A percentile compares a stretch with the other conserved stretches of the same genome.
phyloP scores from a whole-genome alignment of 1,284 basidiomycete genomes.

The Ustilago crameri region DNA sequence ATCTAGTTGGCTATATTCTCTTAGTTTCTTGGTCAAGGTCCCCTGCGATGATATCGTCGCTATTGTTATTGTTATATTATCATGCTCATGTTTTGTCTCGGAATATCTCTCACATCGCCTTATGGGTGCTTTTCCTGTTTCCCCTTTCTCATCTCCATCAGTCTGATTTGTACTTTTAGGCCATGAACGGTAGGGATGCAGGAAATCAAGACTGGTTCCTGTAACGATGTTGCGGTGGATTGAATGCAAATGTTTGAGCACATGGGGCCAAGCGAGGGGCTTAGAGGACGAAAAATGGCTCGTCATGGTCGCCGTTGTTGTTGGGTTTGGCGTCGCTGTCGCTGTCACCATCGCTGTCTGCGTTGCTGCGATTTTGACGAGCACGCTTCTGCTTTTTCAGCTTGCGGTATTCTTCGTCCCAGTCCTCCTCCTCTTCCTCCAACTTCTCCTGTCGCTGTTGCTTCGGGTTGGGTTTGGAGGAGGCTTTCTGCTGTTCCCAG shows the following conservation, averaged over 20 bases:
- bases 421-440: constrained; percentile 55
- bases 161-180: no score
- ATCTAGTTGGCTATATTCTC: neutral
- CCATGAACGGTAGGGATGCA: no score
- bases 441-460: constrained; percentile 24
- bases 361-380: constrained; percentile 10
- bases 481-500: constrained; percentile 4
- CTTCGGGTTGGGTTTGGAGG: neutral
- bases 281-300: constrained; percentile 39
- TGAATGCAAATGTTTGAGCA: no score
- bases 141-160: no score
- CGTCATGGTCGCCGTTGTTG: constrained; percentile 2
- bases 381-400: constrained; percentile 47
- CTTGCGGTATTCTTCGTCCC: constrained; percentile 55
- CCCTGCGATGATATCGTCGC: no score
- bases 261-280: no score
- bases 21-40: constrained; percentile 1
- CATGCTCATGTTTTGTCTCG: neutral
- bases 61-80: no score
- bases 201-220: no score
- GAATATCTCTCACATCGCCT: neutral
- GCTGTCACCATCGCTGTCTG: neutral
- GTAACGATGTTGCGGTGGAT: no score
- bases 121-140: constrained; percentile 22
- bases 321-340: constrained; percentile 2